phyloP scores from a whole-genome alignment of 2,329 filamentous ascomycete species.

The Penicillium palitans region DNA sequence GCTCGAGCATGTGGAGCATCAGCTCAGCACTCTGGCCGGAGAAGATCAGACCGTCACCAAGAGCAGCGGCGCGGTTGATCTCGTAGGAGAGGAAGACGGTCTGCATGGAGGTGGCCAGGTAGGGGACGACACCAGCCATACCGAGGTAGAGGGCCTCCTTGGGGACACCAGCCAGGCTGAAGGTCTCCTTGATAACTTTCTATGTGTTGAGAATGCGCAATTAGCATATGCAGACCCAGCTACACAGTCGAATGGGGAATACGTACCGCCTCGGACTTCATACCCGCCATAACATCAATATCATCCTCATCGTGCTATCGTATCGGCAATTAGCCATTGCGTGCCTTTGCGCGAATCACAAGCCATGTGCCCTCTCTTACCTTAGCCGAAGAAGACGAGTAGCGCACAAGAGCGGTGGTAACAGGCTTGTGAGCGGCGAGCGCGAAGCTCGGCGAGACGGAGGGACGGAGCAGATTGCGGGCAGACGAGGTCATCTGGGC shows the following conservation, averaged over 20 bases:
- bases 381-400: constrained; percentile 46
- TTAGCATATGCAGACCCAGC: neutral
- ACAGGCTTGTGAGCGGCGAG: constrained; percentile 48
- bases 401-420: constrained; percentile 51
- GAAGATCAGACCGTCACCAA: constrained; percentile 65
- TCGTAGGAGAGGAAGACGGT: constrained; percentile 83
- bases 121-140: constrained; percentile 78
- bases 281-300: constrained; percentile 52
- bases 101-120: constrained; percentile 77
- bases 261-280: constrained; percentile 61
- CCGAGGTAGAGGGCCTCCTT: constrained; percentile 68
- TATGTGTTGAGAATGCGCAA: constrained; percentile 35
- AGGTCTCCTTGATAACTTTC: constrained; percentile 68
- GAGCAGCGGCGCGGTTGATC: constrained; percentile 66
- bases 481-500: constrained; percentile 47
- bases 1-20: constrained; percentile 74
- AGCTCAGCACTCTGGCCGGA: constrained; percentile 69
- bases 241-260: constrained; percentile 3
- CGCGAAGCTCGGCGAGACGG: constrained; percentile 42
- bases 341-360: constrained; percentile 28
- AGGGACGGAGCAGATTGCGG: constrained; percentile 38
- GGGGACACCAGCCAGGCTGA: constrained; percentile 65
- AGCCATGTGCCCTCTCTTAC: constrained; percentile 43
- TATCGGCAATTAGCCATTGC: constrained; percentile 49
- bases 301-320: constrained; percentile 29